Evolutionary conservation across 163 green algal species (phyloP).

Genomic region (Trebouxiophyceae sp.): DNA sequence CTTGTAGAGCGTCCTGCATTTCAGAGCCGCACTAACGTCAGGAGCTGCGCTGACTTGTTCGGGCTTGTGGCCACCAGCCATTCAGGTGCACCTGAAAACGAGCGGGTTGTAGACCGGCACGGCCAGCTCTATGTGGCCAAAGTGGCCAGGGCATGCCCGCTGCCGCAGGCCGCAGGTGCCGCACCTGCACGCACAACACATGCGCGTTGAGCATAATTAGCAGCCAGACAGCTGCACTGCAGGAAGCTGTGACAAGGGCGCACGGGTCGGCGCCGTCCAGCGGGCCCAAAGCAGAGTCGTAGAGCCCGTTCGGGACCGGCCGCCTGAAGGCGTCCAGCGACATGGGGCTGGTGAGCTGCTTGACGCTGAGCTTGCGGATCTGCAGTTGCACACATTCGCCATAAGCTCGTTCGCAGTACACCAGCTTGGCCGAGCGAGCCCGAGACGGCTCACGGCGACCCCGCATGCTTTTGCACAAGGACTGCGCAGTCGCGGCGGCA

Average conservation of each 20-base stretch:
- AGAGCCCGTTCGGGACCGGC: slow-evolving; percentile 76
- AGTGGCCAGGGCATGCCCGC: slow-evolving; percentile 89
- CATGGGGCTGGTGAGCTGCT: slow-evolving; percentile 71
- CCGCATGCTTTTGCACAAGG: background rate
- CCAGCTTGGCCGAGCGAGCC: no score
- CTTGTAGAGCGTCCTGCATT: slow-evolving; percentile 78
- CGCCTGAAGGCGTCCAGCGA: slow-evolving; percentile 79
- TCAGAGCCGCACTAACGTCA: no score
- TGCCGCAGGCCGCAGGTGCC: slow-evolving; percentile 68
- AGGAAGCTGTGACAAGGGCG: no score
- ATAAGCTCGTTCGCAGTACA: no score
- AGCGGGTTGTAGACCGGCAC: slow-evolving; percentile 95
- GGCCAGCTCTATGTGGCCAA: slow-evolving; percentile 93
- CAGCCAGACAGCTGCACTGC: no score
- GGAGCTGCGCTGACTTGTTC: no score
- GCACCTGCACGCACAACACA: slow-evolving; percentile 63
- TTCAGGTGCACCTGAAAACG: slow-evolving; percentile 68
- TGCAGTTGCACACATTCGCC: slow-evolving; percentile 22
- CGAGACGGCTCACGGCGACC: no score
- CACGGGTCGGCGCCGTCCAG: slow-evolving; percentile 37
- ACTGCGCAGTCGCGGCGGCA: background rate
- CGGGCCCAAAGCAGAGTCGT: slow-evolving; percentile 85
- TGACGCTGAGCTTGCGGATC: slow-evolving; percentile 79
- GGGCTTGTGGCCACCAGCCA: background rate
- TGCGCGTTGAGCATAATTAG: no score